A percentile compares a stretch with the other conserved stretches of the same genome.
Evolutionary conservation across 495 filamentous ascomycete species (phyloP).

Genomic region (Hyaloscypha hepaticicola): DNA sequence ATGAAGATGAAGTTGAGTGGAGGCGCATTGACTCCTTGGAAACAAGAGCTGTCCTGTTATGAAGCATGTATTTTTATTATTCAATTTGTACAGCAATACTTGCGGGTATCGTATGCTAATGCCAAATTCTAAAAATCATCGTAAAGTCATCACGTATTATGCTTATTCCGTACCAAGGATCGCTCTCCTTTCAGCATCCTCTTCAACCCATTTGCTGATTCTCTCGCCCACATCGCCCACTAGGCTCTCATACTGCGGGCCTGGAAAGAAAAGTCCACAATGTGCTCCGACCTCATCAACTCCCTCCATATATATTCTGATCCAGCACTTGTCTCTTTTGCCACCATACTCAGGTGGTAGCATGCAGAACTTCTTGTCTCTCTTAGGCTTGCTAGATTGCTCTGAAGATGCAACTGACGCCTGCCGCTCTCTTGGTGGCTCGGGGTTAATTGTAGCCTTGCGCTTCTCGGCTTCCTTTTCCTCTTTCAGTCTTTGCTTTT

Average conservation of each 20-base stretch:
- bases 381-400: slow-evolving; percentile 45
- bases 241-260: slow-evolving; percentile 68
- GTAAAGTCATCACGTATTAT: not conserved
- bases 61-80: not conserved
- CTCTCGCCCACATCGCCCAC: slow-evolving; percentile 71
- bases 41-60: not conserved
- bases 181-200: slow-evolving; percentile 39
- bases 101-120: not conserved
- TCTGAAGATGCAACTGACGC: slow-evolving; percentile 10
- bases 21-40: not conserved
- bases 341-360: slow-evolving; percentile 54
- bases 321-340: slow-evolving; percentile 64
- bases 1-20: not conserved
- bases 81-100: not conserved
- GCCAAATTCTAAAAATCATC: not conserved
- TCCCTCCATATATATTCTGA: slow-evolving; percentile 72
- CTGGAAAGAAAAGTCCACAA: slow-evolving; percentile 74
- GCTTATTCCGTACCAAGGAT: slow-evolving; percentile 5
- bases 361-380: slow-evolving; percentile 75
- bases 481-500: slow-evolving; percentile 37
- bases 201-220: slow-evolving; percentile 72
- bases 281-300: slow-evolving; percentile 87
- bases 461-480: slow-evolving; percentile 31
- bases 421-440: slow-evolving; percentile 24
- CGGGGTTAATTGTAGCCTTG: slow-evolving; percentile 24